Conservation (phyloP, 2,329 filamentous ascomycete genomes). For the Fusarium anguioides region DNA sequence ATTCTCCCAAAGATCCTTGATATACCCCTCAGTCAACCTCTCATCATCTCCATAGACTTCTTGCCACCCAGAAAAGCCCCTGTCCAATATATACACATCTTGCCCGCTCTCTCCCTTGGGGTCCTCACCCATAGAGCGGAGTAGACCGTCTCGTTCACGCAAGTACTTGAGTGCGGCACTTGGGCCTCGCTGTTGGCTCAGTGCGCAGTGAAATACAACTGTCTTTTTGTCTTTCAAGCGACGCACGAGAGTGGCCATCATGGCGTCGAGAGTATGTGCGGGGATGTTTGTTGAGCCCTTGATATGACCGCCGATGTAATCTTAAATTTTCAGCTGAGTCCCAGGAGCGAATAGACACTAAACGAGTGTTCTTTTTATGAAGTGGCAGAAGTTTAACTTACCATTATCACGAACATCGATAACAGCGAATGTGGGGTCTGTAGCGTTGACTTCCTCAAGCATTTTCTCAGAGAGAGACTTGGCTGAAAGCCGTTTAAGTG, state of each 20-base stretch:
- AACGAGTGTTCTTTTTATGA: background rate
- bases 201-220: conserved; percentile 93
- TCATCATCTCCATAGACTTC: conserved; percentile 82
- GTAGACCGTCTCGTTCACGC: conserved; percentile 70
- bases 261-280: conserved; percentile 76
- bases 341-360: background rate
- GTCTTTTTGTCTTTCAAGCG: conserved; percentile 79
- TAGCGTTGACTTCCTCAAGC: conserved; percentile 58
- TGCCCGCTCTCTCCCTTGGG: conserved; percentile 71
- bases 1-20: conserved; percentile 84
- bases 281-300: conserved; percentile 80
- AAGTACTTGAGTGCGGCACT: conserved; percentile 84
- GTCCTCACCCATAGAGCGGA: conserved; percentile 48
- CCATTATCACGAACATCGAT: conserved; percentile 91
- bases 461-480: conserved; percentile 75
- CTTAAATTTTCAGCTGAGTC: conserved; percentile 55
- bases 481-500: conserved; percentile 74
- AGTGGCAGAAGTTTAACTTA: conserved; percentile 48
- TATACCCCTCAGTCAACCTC: conserved; percentile 83
- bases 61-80: conserved; percentile 91
- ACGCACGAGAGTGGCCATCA: conserved; percentile 84
- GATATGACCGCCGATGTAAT: conserved; percentile 93
- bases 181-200: conserved; percentile 91
- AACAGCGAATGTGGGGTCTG: conserved; percentile 70
- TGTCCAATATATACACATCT: conserved; percentile 82